Conservation (phyloP, 1,284 basidiomycete genomes). For the Ustilago trichophora region DNA sequence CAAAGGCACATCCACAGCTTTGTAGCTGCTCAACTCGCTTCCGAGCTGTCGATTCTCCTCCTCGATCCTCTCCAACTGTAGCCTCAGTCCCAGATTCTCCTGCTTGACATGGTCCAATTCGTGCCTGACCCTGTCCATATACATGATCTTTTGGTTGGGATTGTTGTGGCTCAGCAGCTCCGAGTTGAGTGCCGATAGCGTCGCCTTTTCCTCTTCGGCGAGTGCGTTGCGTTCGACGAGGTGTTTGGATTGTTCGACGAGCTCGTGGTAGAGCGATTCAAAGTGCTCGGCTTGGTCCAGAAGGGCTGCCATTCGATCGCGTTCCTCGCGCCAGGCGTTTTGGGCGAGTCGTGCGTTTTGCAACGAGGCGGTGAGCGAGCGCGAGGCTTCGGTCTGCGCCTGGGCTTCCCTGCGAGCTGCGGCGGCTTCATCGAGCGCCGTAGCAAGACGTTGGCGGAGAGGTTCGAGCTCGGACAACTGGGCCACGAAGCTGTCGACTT, state of each 20-base stretch:
- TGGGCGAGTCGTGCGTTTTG: constrained; percentile 34
- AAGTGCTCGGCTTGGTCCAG: constrained; percentile 27
- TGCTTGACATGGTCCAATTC: constrained; percentile 35
- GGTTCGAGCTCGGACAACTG: constrained; percentile 29
- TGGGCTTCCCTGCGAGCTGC: constrained; percentile 18
- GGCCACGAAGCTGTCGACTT: constrained; percentile 11
- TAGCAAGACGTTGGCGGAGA: constrained; percentile 11
- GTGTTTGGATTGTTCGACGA: constrained; percentile 32
- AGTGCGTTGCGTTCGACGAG: constrained; percentile 31
- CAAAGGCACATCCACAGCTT: constrained; percentile 40
- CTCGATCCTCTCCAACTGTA: constrained; percentile 27
- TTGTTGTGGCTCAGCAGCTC: constrained; percentile 43
- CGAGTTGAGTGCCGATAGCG: constrained; percentile 33
- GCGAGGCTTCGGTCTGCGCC: constrained; percentile 18
- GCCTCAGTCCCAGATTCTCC: constrained; percentile 17
- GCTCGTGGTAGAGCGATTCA: constrained; percentile 29
- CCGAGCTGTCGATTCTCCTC: constrained; percentile 11
- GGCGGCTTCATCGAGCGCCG: constrained; percentile 12
- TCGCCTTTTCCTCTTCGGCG: constrained; percentile 32
- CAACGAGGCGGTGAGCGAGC: constrained; percentile 20
- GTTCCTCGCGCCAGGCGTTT: constrained; percentile 29
- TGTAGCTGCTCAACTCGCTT: constrained; percentile 26
- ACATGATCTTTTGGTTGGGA: constrained; percentile 47
- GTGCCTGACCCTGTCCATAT: constrained; percentile 38
- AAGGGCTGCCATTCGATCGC: constrained; percentile 26